Percentiles rank a stretch among this genome's conserved stretches.
Conservation (phyloP, 495 filamentous ascomycete species). For the Trichoderma parareesei region DNA sequence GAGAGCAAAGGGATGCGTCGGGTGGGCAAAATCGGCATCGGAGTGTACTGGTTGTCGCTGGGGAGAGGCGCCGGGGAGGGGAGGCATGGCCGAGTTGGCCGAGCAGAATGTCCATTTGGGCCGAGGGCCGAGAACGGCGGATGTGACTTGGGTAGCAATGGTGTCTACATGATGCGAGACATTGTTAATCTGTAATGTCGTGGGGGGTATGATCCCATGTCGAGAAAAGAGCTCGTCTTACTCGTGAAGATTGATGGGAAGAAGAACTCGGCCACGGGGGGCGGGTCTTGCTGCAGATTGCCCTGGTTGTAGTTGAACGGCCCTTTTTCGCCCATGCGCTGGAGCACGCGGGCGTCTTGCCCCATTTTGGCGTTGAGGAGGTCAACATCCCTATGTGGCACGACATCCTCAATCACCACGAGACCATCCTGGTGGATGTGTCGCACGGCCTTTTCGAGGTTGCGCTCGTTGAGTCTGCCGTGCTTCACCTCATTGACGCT, state of each 20-base stretch:
- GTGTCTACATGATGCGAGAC: not conserved
- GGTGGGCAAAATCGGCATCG: slow-evolving; percentile 17
- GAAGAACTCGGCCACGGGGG: not conserved
- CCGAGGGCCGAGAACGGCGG: slow-evolving; percentile 1
- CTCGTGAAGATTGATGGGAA: not conserved
- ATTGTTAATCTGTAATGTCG: not conserved
- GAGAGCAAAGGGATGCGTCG: slow-evolving; percentile 24
- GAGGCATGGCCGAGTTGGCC: slow-evolving; percentile 10
- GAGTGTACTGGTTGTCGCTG: slow-evolving; percentile 12
- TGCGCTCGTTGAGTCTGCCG: slow-evolving; percentile 23
- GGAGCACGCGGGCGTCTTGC: slow-evolving; percentile 4
- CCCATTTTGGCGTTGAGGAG: slow-evolving; percentile 11
- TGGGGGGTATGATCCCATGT: not conserved
- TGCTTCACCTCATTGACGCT: slow-evolving; percentile 16
- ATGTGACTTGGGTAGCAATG: slow-evolving; percentile 3
- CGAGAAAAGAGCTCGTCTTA: not conserved
- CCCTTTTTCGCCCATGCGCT: not conserved
- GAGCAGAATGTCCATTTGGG: slow-evolving; percentile 8
- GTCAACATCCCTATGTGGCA: slow-evolving; percentile 1
- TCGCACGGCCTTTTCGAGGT: slow-evolving; percentile 30
- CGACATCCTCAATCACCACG: slow-evolving; percentile 11
- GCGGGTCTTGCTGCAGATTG: slow-evolving; percentile 5
- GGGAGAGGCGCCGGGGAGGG: slow-evolving; percentile 1
- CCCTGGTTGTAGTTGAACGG: slow-evolving; percentile 1
- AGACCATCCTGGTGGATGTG: slow-evolving; percentile 13